phyloP scores from a whole-genome alignment of 768 basidiomycete genomes.

The Guyanaporus albipodus region DNA sequence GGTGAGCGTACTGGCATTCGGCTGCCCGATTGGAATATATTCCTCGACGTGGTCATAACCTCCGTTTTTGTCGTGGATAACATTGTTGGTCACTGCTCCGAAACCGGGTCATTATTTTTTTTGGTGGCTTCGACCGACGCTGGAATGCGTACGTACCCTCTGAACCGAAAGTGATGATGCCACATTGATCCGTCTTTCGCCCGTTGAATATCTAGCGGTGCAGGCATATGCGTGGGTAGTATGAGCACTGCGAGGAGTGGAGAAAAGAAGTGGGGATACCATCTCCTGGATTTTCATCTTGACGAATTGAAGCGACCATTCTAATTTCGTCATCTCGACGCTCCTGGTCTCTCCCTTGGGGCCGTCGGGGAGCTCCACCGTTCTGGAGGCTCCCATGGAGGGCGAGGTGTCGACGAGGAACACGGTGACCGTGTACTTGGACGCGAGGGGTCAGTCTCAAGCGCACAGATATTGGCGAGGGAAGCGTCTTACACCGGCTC shows the following conservation, averaged over 20 bases:
- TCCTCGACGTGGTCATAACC: slow-evolving; percentile 75
- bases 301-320: slow-evolving; percentile 81
- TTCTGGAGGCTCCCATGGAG: slow-evolving; percentile 70
- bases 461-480: neutral
- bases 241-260: neutral
- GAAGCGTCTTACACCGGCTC: slow-evolving; percentile 68
- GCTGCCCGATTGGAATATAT: slow-evolving; percentile 64
- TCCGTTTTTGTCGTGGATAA: slow-evolving; percentile 53
- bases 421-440: slow-evolving; percentile 80
- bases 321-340: slow-evolving; percentile 69
- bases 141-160: slow-evolving; percentile 64
- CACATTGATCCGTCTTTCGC: slow-evolving; percentile 91
- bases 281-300: slow-evolving; percentile 91
- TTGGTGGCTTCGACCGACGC: too few relatives aligned
- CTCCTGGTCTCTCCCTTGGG: slow-evolving; percentile 47
- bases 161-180: slow-evolving; percentile 85
- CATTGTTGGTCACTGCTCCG: slow-evolving; percentile 57
- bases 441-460: slow-evolving; percentile 13
- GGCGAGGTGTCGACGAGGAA: slow-evolving; percentile 87
- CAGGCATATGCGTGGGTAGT: neutral
- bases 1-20: slow-evolving; percentile 61
- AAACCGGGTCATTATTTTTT: neutral
- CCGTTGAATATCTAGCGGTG: slow-evolving; percentile 74
- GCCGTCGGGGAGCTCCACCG: slow-evolving; percentile 52
- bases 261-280: slow-evolving; percentile 39